Base-by-base conservation (phyloP, 148 eudicot species). In the Cornus florida region DNA sequence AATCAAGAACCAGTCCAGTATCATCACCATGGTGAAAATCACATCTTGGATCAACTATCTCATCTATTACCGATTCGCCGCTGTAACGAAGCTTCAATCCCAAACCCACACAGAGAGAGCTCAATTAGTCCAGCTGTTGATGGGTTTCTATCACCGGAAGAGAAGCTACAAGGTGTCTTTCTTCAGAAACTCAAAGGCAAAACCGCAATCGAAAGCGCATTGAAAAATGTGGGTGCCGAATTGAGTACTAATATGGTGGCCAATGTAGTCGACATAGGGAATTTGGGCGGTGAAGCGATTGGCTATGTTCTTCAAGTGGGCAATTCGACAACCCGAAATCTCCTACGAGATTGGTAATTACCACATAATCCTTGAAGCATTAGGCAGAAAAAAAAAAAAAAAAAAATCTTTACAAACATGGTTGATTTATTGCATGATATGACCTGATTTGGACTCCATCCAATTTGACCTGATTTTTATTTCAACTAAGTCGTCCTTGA, bases 101-200 rank as follows among this genome's bases (percentile, higher is more conserved):
- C 69, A 20, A 76, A 69, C 28, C 23, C 71, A 0, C 75, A 65
- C 24, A 7, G 73, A 43, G 60, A 72, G 9, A 68, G 17, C 71
- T 64, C 70, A 65, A 60, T 66, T 75, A 80, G 79, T 81, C 10
- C 48, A 4, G 83, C 80, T 60, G 82, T 74, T 1, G 95, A 96
- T 75, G 88, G 81, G 23, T 87, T 92, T 76, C 81, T 91, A 41
- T 79, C 86, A 5, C 76, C 91, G 4, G 98, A 92, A 68, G 99
- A 93, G 75, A 96, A 91, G 69, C 79, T 96, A 46, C 82, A 94
- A 68, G 99, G 99, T 9, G 83, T 91, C n/a, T 93, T 96, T 76
- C 74, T 96, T n/a, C 98, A 91, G 74, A 96, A 93, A 70, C 79
- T 93, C 9, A 79, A 76, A 9, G 91, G 99, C 0, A 92, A 80